Base-by-base conservation (phyloP, 306 rosid species). In the Castanea sativa region DNA sequence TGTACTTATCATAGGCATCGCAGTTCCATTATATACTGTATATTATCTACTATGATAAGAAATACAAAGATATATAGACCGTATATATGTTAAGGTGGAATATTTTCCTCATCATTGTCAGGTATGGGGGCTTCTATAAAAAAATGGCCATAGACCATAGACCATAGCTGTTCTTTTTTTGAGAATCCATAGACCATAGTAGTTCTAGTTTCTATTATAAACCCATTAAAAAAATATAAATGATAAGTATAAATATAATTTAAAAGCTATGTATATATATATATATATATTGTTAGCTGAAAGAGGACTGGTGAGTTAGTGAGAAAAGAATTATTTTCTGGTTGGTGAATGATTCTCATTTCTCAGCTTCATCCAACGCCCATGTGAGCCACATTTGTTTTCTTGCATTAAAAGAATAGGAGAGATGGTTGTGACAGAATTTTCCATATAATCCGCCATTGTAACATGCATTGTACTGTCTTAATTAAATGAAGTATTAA, bases 391-490 rank as follows among this genome's bases (percentile, higher is more conserved):
- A 59, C 18, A 59, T 63, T 64, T 5, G 61, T 49, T 76, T 78
- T 77, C 84, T 86, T 78, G 80, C 49, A 5, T 21, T 30, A 59
- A 21, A 35, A 79, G 38, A 81, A 63, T 41, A 71, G 29, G 72
- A 4, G 30, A 73, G 78, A 41, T 73, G 75, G 79, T 19, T 25
- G 52, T 67, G 86, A 85, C 87, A 79, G 80, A 83, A 80, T 83
- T 75, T 76, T 29, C 92, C 91, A 78, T 76, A 85, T 41, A 91
- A 83, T 86, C 90, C 90, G 92, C 91, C 77, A 38, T 45, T n/a
- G 1, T 73, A 89, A 88, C 90, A 83, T 89, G 92, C 64, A 49
- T 23, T 20, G n/a, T 61, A 32, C 78, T 45, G 38, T 9, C 16
- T 2, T 16, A 57, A 7, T 76, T 51, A 11, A 49, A 49, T 14